phyloP scores from a whole-genome alignment of 257 asterid species.

The Capsicum rhomboideum region DNA sequence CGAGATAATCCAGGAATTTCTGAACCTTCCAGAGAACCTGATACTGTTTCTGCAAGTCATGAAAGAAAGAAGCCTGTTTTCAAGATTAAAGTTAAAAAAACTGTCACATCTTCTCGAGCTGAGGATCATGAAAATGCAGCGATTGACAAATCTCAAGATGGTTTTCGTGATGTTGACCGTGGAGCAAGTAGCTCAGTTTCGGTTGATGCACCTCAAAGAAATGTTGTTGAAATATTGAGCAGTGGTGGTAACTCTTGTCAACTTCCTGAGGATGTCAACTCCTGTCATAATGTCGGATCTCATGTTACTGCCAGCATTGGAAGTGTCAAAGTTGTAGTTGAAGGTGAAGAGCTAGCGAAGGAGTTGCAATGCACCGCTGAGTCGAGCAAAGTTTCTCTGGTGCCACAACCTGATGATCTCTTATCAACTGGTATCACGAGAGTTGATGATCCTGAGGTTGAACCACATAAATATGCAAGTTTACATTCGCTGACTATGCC shows the following conservation, averaged over 20 bases:
- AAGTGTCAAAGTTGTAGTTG: conserved; percentile 58
- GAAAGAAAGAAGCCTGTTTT: conserved; percentile 71
- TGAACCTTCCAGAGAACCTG: conserved; percentile 46
- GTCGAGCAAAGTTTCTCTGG: conserved; percentile 58
- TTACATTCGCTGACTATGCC: conserved; percentile 20
- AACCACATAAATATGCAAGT: conserved; percentile 29
- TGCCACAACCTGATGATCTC: conserved; percentile 22
- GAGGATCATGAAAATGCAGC: conserved; percentile 35
- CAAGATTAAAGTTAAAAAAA: conserved; percentile 65
- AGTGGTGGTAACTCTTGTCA: conserved; percentile 58
- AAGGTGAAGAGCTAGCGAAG: conserved; percentile 57
- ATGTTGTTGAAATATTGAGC: conserved; percentile 42
- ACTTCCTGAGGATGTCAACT: conserved; percentile 66
- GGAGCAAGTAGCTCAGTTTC: conserved; percentile 91
- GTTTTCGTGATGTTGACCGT: conserved; percentile 40
- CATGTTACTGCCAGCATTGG: conserved; percentile 92
- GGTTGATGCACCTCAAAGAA: conserved; percentile 68
- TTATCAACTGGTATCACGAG: conserved; percentile 16
- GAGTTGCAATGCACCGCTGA: conserved; percentile 96
- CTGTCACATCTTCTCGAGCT: conserved; percentile 57
- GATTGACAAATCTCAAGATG: conserved; percentile 36
- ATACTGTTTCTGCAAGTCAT: conserved; percentile 40
- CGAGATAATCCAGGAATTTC: conserved; percentile 19
- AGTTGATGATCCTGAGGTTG: conserved; percentile 24
- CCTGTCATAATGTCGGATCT: conserved; percentile 90